These are phyloP conservation scores for Medicago arabica DNA, from an alignment of 306 rosid genomes.

Conservation along the genomic window DNA sequence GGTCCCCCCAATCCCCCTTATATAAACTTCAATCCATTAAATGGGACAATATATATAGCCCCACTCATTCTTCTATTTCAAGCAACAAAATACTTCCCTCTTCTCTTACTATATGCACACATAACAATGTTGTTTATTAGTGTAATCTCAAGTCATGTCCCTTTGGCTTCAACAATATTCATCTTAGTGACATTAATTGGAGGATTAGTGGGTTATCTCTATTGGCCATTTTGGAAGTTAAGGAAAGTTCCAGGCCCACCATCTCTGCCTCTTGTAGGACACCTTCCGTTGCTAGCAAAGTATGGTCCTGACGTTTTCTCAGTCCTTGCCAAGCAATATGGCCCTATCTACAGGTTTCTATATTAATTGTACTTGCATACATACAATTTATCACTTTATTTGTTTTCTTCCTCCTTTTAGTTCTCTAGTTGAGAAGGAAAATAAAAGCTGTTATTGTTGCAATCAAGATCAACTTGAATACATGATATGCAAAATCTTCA, in stretches of 20 bases:
- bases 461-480: no score
- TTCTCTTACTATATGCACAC: neutral
- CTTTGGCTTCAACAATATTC: constrained; percentile 45
- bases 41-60: neutral
- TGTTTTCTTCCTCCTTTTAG: no score
- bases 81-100: constrained; percentile 10
- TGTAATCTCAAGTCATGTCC: constrained; percentile 14
- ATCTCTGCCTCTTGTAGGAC: constrained; percentile 76
- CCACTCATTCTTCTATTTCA: constrained; percentile 1
- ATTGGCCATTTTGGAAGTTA: constrained; percentile 78
- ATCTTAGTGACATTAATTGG: constrained; percentile 51
- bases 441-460: no score
- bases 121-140: constrained; percentile 35
- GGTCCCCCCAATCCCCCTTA: constrained; percentile 17
- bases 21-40: constrained; percentile 22
- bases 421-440: no score
- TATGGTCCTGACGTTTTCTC: constrained; percentile 94
- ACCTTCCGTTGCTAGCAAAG: constrained; percentile 88
- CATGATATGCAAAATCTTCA: no score
- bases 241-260: constrained; percentile 93
- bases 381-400: neutral
- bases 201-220: constrained; percentile 62
- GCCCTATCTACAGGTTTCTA: constrained; percentile 89
- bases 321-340: constrained; percentile 78
- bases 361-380: neutral